Evolutionary conservation across 305 asterid species (phyloP).

Genomic region (Fraxinus angustifolia): DNA sequence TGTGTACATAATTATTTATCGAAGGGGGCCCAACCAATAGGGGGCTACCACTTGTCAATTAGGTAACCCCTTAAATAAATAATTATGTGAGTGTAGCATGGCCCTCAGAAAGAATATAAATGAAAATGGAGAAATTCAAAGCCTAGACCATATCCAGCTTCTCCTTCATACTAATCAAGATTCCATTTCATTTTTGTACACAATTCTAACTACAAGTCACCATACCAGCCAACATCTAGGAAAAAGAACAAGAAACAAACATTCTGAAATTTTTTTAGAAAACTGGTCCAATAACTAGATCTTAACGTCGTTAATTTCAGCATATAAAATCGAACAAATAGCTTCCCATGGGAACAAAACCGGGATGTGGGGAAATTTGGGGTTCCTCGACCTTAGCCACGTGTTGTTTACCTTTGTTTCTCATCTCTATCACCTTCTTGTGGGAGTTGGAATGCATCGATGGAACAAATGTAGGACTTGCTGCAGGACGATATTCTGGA

Average conservation of each 20-base stretch:
- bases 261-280: slow-evolving; percentile 13
- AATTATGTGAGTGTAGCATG: too few relatives aligned
- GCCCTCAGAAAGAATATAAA: background rate
- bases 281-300: slow-evolving; percentile 28
- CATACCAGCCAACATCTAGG: slow-evolving; percentile 7
- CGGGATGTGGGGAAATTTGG: slow-evolving; percentile 36
- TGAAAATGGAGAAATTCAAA: background rate
- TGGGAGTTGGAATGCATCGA: slow-evolving; percentile 61
- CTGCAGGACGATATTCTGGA: slow-evolving; percentile 73
- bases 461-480: slow-evolving; percentile 66
- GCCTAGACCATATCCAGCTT: background rate
- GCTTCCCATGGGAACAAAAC: slow-evolving; percentile 40
- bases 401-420: slow-evolving; percentile 31
- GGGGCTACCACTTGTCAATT: too few relatives aligned
- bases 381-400: slow-evolving; percentile 16
- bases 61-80: too few relatives aligned
- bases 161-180: slow-evolving; percentile 31
- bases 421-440: slow-evolving; percentile 60
- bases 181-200: slow-evolving; percentile 37
- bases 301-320: slow-evolving; percentile 25
- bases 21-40: too few relatives aligned
- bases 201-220: slow-evolving; percentile 26
- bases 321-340: slow-evolving; percentile 40
- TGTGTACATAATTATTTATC: too few relatives aligned
- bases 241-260: slow-evolving; percentile 12